Percentiles rank a stretch among this genome's conserved stretches.
phyloP scores from a whole-genome alignment of 257 asterid species.

The Datura wrightii region DNA sequence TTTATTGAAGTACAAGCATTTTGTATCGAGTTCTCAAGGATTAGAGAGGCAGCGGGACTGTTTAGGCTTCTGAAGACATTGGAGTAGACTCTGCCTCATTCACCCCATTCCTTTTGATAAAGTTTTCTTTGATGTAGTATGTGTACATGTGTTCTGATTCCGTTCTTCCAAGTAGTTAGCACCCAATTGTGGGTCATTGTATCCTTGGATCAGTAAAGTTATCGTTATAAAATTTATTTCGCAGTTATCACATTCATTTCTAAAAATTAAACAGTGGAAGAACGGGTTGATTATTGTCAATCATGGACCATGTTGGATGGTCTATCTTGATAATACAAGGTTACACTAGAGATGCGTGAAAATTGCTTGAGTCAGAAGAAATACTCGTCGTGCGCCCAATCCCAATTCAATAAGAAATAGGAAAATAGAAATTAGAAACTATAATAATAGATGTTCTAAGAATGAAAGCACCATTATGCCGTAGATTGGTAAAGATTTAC shows the following conservation, averaged over 20 bases:
- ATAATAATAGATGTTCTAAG: neutral
- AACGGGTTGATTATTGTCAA: neutral
- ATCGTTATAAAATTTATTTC: constrained; percentile 3
- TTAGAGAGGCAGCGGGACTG: constrained; percentile 91
- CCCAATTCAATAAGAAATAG: neutral
- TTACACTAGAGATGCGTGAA: neutral
- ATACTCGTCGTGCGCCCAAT: neutral
- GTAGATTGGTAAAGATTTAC: neutral
- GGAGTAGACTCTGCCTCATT: constrained; percentile 48
- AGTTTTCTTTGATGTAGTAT: constrained; percentile 27
- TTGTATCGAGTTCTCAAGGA: constrained; percentile 96
- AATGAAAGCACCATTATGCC: neutral
- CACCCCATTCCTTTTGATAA: neutral
- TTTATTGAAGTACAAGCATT: constrained; percentile 96
- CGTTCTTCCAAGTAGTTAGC: constrained; percentile 26
- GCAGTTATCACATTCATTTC: neutral
- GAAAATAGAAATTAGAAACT: neutral
- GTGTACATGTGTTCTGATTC: constrained; percentile 26
- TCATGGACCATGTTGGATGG: neutral
- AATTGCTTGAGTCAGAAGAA: neutral
- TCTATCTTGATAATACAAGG: neutral
- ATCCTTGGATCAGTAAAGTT: neutral
- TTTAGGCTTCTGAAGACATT: constrained; percentile 88
- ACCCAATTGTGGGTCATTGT: constrained; percentile 34
- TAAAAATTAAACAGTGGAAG: neutral